phyloP scores from a whole-genome alignment of 2,329 filamentous ascomycete species.

The Cercospora berteroae region DNA sequence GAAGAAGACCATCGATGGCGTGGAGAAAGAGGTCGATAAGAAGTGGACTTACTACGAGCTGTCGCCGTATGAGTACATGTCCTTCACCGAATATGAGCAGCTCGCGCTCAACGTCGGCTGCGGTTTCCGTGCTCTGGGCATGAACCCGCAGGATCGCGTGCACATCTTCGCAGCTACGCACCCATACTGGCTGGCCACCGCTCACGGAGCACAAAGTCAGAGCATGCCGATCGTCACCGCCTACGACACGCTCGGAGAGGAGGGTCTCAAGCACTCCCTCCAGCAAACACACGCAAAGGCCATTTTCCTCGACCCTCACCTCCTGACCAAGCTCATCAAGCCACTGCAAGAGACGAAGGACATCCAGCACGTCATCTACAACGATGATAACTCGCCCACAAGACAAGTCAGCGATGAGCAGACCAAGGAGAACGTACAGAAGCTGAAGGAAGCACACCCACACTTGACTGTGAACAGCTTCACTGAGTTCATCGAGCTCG shows the following conservation, averaged over 20 bases:
- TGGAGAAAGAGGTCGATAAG: constrained; percentile 78
- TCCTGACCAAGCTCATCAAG: constrained; percentile 56
- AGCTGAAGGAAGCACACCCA: constrained; percentile 53
- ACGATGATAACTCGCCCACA: constrained; percentile 47
- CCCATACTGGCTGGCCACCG: constrained; percentile 78
- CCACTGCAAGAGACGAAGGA: constrained; percentile 57
- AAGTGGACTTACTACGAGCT: constrained; percentile 90
- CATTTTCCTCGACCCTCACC: constrained; percentile 83
- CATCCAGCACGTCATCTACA: constrained; percentile 59
- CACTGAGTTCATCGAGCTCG: constrained; percentile 54
- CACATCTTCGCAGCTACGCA: constrained; percentile 85
- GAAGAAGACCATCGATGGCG: constrained; percentile 81
- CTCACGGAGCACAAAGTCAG: constrained; percentile 69
- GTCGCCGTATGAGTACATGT: constrained; percentile 70
- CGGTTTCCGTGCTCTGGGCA: constrained; percentile 71
- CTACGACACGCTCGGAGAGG: constrained; percentile 86
- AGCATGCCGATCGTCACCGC: constrained; percentile 90
- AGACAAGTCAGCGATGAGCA: constrained; percentile 39
- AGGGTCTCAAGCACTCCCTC: constrained; percentile 81
- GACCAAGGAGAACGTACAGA: constrained; percentile 54
- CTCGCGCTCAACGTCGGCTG: constrained; percentile 67
- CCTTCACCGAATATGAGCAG: constrained; percentile 75
- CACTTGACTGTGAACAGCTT: constrained; percentile 56
- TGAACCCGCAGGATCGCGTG: constrained; percentile 65
- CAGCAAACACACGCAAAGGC: constrained; percentile 74